A percentile compares a stretch with the other conserved stretches of the same genome.
phyloP scores from a whole-genome alignment of 2,329 filamentous ascomycete species.

The Aspergillus uvarum region DNA sequence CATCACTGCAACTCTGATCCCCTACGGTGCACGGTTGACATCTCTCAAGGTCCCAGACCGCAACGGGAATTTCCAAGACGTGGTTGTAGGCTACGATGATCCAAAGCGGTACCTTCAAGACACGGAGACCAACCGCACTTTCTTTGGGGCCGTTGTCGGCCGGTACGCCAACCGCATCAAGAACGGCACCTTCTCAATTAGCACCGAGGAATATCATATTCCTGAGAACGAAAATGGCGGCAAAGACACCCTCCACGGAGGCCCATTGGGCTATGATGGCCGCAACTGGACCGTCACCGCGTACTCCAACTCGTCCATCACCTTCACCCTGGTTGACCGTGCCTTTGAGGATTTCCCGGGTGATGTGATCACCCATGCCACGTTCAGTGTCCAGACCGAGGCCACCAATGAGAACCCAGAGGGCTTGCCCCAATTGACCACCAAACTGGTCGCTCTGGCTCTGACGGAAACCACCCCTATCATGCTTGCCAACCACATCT shows the following conservation, averaged over 20 bases:
- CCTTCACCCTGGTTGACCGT: conserved; percentile 48
- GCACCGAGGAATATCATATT: conserved; percentile 49
- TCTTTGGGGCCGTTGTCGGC: conserved; percentile 50
- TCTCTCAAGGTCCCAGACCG: conserved; percentile 53
- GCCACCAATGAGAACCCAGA: conserved; percentile 39
- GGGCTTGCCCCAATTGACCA: conserved; percentile 45
- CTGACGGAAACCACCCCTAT: conserved; percentile 50
- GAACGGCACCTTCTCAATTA: conserved; percentile 56
- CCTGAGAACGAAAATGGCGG: conserved; percentile 53
- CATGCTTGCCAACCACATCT: conserved; percentile 53
- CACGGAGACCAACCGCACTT: conserved; percentile 48
- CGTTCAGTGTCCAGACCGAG: conserved; percentile 44
- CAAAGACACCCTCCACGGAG: conserved; percentile 55
- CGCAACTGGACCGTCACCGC: conserved; percentile 52
- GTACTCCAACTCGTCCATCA: conserved; percentile 42
- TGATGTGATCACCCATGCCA: conserved; percentile 48
- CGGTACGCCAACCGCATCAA: conserved; percentile 58
- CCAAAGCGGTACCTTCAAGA: conserved; percentile 46
- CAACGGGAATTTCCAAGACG: conserved; percentile 50
- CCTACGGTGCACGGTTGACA: conserved; percentile 49
- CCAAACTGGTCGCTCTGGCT: conserved; percentile 46
- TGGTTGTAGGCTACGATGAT: conserved; percentile 53
- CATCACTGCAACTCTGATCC: conserved; percentile 50
- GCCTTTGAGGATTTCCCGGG: conserved; percentile 49
- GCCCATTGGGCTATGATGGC: conserved; percentile 48